phyloP scores from a whole-genome alignment of 2,329 filamentous ascomycete genomes.

The Venturia effusa region DNA sequence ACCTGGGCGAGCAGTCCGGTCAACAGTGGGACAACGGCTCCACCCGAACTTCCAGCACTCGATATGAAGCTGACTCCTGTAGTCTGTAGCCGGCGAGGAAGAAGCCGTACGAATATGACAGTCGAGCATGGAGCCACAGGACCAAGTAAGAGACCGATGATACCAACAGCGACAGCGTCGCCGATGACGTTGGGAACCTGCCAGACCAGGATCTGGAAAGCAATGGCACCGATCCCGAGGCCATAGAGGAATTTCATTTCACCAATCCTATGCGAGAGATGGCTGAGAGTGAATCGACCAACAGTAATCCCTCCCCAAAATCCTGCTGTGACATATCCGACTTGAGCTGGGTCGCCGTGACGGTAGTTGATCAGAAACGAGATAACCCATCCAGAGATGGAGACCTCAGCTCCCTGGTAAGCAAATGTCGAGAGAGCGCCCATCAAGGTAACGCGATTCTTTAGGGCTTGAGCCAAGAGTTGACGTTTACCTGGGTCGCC shows the following conservation, averaged over 20 bases:
- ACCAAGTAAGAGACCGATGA: constrained; percentile 66
- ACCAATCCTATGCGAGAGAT: constrained; percentile 54
- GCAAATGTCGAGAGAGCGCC: constrained; percentile 75
- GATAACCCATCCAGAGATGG: constrained; percentile 77
- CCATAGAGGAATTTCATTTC: constrained; percentile 59
- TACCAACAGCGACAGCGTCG: constrained; percentile 35
- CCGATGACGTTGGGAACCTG: constrained; percentile 57
- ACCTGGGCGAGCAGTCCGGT: constrained; percentile 54
- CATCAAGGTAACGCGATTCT: constrained; percentile 52
- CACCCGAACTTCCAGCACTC: constrained; percentile 59
- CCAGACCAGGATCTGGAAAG: constrained; percentile 71
- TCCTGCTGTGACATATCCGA: constrained; percentile 69
- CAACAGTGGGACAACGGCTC: constrained; percentile 54
- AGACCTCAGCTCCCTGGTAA: constrained; percentile 78
- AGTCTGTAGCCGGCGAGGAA: constrained; percentile 50
- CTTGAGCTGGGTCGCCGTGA: constrained; percentile 54
- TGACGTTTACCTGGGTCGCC: constrained; percentile 36
- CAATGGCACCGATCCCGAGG: constrained; percentile 49
- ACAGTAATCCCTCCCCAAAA: constrained; percentile 65
- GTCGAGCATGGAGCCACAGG: constrained; percentile 69
- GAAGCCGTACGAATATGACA: constrained; percentile 49
- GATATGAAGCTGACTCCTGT: constrained; percentile 57
- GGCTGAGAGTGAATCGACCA: constrained; percentile 61
- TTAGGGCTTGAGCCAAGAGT: constrained; percentile 39
- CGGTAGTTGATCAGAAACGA: constrained; percentile 69